phyloP scores from a whole-genome alignment of 2,329 filamentous ascomycete genomes.

The Exophiala alcalophila region DNA sequence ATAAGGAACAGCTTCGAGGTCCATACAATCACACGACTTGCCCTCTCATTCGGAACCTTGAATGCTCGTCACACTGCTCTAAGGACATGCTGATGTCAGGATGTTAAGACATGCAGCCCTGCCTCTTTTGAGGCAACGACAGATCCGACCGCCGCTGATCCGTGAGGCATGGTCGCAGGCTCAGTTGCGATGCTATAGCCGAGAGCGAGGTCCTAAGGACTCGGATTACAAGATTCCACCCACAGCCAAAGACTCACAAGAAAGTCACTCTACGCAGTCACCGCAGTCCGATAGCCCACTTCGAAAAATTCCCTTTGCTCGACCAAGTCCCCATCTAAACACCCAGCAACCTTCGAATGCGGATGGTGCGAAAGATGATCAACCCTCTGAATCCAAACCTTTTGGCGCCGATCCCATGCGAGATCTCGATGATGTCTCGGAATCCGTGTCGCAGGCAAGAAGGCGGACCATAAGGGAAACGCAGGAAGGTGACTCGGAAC shows the following conservation, averaged over 20 bases:
- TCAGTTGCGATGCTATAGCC: slow-evolving; percentile 40
- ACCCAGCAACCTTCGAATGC: no score
- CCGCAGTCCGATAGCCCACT: slow-evolving; percentile 13
- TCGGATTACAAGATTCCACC: slow-evolving; percentile 27
- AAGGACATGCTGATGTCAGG: slow-evolving; percentile 20
- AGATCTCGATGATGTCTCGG: slow-evolving; percentile 24
- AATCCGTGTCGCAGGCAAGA: slow-evolving; percentile 19
- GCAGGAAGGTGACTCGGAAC: background rate
- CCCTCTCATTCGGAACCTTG: background rate
- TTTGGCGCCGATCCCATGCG: slow-evolving; percentile 19
- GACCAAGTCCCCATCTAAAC: slow-evolving; percentile 6
- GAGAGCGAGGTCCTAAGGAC: slow-evolving; percentile 37
- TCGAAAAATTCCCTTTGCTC: slow-evolving; percentile 16
- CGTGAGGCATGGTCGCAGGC: slow-evolving; percentile 36
- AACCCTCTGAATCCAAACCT: slow-evolving; percentile 6
- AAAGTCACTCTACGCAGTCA: slow-evolving; percentile 1
- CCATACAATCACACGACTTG: slow-evolving; percentile 1
- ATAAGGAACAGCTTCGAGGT: background rate
- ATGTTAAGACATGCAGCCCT: slow-evolving; percentile 48
- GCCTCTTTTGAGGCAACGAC: slow-evolving; percentile 44
- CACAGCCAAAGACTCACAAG: slow-evolving; percentile 5
- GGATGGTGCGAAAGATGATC: slow-evolving; percentile 10
- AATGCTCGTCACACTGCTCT: slow-evolving; percentile 2
- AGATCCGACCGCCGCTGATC: slow-evolving; percentile 32
- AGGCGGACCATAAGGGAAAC: slow-evolving; percentile 13